Conservation (phyloP, 2,329 filamentous ascomycete species). For the Chaetomiaceae sp. region DNA sequence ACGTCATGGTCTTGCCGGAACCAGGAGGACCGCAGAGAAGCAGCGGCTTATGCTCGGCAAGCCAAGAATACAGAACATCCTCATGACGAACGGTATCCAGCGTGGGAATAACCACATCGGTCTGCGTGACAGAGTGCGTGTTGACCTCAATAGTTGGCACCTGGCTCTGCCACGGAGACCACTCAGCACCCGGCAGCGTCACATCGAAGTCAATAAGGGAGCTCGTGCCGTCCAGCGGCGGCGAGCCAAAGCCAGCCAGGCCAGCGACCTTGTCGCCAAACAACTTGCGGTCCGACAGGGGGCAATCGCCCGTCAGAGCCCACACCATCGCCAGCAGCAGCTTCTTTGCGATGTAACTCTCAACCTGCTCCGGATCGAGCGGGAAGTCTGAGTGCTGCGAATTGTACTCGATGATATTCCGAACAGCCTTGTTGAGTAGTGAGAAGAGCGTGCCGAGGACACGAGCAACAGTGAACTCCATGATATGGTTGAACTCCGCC, state of each 20-base stretch:
- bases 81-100: conserved; percentile 96
- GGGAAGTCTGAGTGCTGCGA: conserved; percentile 91
- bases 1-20: conserved; percentile 99
- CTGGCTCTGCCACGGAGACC: conserved; percentile 90
- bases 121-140: conserved; percentile 95
- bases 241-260: conserved; percentile 80
- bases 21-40: conserved; percentile 94
- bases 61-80: conserved; percentile 98
- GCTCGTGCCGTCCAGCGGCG: conserved; percentile 68
- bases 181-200: conserved; percentile 78
- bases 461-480: conserved; percentile 92
- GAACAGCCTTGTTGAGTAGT: conserved; percentile 86
- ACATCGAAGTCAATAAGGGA: conserved; percentile 97
- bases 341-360: conserved; percentile 89
- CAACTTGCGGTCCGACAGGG: conserved; percentile 75
- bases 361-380: conserved; percentile 82
- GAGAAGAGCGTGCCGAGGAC: conserved; percentile 93
- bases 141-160: conserved; percentile 95
- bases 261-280: conserved; percentile 84
- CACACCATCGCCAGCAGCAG: conserved; percentile 87
- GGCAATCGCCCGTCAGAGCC: conserved; percentile 94
- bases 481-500: conserved; percentile 82
- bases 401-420: conserved; percentile 94
- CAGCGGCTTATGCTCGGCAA: conserved; percentile 96
- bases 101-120: conserved; percentile 96